Base-by-base conservation (phyloP, 768 basidiomycete species). In the Lentinula detonsa region DNA sequence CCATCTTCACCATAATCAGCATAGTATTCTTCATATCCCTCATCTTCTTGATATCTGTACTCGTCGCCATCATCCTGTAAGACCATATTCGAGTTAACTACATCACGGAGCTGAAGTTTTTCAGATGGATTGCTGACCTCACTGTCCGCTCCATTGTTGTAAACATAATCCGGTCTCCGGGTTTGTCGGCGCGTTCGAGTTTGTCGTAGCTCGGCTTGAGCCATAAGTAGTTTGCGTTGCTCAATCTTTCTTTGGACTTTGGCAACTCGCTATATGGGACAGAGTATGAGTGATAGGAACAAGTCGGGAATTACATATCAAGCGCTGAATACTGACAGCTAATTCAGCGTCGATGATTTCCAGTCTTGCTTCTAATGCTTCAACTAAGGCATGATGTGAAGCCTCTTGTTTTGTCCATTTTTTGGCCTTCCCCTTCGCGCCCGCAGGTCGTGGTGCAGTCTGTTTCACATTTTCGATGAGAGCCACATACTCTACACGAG, bases 151-250 rank as follows among this genome's bases (percentile, higher is more conserved):
- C 80, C 79, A 66, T 87, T 82, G 67, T 81, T 78, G 72, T 93
- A 91, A 56, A 90, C 90, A 73, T 94, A 94, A 76, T 92, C 88
- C 51, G 90, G 88, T 64, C 83, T 85, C 46, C 82, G 81, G 2
- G 87, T 85, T 73, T 83, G 82, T 57, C 88, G 80, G 62, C 91
- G 81, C 18, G 91, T 93, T 62, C 92, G 81, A 31, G 90, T 93
- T 72, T 87, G 85, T 63, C 91, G 83, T 61, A 91, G 74, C 70
- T 92, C 91, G 40, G 88, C 85, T 70, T 91, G 90, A 18, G 86
- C 89, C 64, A 87, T 74, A 61, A 86, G 74, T 42, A 85, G 69
- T 49, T 83, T 78, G 51, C 80, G 81, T 69, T 90, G 85, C 68
- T 91, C 85, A 53, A 90, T 78, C 73, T 85, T 88, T 74, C 81